Percentiles rank a stretch among this genome's conserved stretches.
Conservation (phyloP, 345 rosid species). For the Alliaria petiolata region DNA sequence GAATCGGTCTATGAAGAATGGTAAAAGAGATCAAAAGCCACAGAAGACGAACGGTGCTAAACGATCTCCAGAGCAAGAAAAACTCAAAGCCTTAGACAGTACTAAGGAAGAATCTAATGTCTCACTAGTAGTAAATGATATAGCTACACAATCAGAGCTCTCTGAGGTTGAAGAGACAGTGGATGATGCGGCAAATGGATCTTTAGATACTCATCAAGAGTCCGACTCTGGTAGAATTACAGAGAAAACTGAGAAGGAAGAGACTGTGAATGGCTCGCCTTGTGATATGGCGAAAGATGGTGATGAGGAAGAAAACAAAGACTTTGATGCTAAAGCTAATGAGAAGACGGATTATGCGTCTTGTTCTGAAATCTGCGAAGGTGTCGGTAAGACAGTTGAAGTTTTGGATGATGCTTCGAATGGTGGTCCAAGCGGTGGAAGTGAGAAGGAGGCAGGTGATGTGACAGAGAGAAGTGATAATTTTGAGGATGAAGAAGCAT, state of each 20-base stretch:
- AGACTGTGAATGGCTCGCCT: conserved; percentile 38
- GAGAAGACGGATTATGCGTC: background rate
- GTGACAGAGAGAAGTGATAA: conserved; percentile 37
- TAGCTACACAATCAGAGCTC: conserved; percentile 40
- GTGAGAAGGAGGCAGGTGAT: conserved; percentile 48
- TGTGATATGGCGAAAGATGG: conserved; percentile 1
- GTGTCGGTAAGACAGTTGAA: conserved; percentile 10
- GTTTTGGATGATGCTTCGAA: conserved; percentile 49
- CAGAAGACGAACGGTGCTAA: conserved; percentile 40
- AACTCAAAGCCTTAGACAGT: conserved; percentile 36
- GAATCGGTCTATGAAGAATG: conserved; percentile 45
- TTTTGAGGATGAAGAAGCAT: conserved; percentile 34
- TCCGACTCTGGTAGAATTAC: conserved; percentile 45
- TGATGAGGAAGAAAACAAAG: conserved; percentile 33
- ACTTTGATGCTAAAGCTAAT: background rate
- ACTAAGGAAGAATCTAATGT: conserved; percentile 37
- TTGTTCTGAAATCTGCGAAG: background rate
- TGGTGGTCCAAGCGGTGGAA: conserved; percentile 38
- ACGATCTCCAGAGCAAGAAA: conserved; percentile 37
- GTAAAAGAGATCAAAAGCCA: conserved; percentile 44
- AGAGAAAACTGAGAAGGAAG: conserved; percentile 44
- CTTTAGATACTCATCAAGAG: conserved; percentile 40
- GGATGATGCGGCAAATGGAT: conserved; percentile 30
- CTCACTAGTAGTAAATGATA: conserved; percentile 25
- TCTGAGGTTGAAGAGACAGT: conserved; percentile 9